These are phyloP conservation scores for Bipolaris oryzae DNA, from an alignment of 2,329 filamentous ascomycete species.

Conservation along the genomic window DNA sequence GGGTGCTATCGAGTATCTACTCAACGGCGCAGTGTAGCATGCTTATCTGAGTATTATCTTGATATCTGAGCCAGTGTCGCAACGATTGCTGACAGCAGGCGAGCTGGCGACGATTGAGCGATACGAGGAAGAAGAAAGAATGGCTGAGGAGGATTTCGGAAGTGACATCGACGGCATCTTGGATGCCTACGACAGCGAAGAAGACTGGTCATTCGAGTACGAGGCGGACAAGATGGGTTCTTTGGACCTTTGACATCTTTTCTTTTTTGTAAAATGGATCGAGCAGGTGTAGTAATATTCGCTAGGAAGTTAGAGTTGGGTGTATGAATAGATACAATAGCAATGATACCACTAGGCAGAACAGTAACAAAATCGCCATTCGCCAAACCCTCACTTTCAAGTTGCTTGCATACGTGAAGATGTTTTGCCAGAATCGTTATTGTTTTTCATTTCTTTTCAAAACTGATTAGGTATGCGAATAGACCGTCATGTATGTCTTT, in stretches of 20 bases:
- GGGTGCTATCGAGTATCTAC: conserved; percentile 80
- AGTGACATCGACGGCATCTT: conserved; percentile 8
- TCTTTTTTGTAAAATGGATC: neutral
- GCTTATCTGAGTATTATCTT: conserved; percentile 8
- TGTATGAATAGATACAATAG: conserved; percentile 1
- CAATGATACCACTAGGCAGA: conserved; percentile 18
- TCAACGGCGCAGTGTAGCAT: conserved; percentile 41
- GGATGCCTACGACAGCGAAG: conserved; percentile 15
- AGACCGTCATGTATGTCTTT: neutral
- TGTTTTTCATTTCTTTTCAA: neutral
- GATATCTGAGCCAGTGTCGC: neutral
- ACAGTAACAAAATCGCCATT: neutral
- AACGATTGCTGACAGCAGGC: neutral
- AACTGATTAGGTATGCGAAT: neutral
- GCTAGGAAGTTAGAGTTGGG: neutral
- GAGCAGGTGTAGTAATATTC: conserved; percentile 7
- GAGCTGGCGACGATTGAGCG: conserved; percentile 6
- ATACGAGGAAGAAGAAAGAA: conserved; percentile 2
- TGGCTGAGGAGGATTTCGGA: conserved; percentile 12
- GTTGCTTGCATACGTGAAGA: neutral
- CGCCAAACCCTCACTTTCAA: neutral
- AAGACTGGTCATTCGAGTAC: conserved; percentile 12
- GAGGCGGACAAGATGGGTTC: conserved; percentile 3
- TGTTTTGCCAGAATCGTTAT: neutral
- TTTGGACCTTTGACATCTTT: neutral